Percentiles rank a stretch among this genome's conserved stretches.
phyloP scores from a whole-genome alignment of 83 land plant genomes.

The Thuja plicata region DNA sequence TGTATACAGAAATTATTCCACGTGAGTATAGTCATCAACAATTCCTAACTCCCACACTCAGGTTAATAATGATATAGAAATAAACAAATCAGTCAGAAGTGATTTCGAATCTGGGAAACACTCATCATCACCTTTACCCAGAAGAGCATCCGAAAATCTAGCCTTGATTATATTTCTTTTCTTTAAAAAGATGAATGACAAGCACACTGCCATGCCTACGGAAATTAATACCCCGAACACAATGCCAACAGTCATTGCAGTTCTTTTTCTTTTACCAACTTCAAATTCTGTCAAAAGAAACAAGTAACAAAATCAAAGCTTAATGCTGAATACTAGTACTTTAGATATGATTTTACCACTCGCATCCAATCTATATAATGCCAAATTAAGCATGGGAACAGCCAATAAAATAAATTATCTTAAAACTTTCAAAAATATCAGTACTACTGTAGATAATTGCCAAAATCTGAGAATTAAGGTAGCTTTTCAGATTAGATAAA shows the following conservation, averaged over 20 bases:
- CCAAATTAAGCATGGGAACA: neutral
- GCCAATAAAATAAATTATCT: neutral
- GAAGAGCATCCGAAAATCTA: neutral
- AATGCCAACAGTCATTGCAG: neutral
- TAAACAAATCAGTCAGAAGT: neutral
- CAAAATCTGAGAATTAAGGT: neutral
- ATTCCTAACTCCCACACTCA: neutral
- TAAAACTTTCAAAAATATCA: neutral
- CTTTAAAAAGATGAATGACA: neutral
- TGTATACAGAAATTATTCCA: neutral
- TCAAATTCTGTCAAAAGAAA: neutral
- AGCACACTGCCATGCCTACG: neutral
- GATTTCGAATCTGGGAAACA: neutral
- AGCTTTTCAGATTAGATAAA: neutral
- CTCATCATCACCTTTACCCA: neutral
- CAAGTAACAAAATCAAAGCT: neutral
- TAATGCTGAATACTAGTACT: neutral
- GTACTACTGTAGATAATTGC: neutral
- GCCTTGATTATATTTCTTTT: neutral
- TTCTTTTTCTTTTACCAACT: neutral
- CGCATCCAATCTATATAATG: neutral
- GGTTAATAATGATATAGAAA: neutral
- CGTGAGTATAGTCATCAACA: neutral
- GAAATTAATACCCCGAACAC: conserved; percentile 1
- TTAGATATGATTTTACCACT: neutral